Percentiles rank a stretch among this genome's conserved stretches.
These are phyloP conservation scores for Botrytis hyacinthi DNA, from an alignment of 2,329 filamentous ascomycete genomes.

Conservation along the genomic window DNA sequence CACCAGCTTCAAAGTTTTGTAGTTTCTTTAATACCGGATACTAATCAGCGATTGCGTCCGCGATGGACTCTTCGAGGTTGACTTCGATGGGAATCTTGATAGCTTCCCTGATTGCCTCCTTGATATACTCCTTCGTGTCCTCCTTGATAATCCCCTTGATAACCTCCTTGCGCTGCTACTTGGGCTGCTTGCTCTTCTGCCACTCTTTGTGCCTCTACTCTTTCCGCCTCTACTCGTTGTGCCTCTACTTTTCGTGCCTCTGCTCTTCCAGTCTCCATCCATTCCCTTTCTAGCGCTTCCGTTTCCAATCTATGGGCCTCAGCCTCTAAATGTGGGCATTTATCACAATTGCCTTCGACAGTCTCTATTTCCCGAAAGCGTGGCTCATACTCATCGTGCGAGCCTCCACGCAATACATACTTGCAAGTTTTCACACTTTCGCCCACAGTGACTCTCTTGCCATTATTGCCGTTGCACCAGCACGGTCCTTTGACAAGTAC, in stretches of 20 bases:
- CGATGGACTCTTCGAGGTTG: too few relatives aligned
- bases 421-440: rapidly evolving
- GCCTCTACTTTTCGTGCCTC: too few relatives aligned
- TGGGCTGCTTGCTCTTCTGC: not conserved
- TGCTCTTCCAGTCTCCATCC: not conserved
- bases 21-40: not conserved
- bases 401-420: not conserved
- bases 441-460: not conserved
- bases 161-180: not conserved
- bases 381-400: not conserved
- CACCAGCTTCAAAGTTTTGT: not conserved
- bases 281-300: not conserved
- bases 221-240: not conserved
- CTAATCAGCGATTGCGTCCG: not conserved
- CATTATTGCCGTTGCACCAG: not conserved
- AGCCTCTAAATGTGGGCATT: not conserved
- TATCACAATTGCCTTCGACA: not conserved
- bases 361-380: rapidly evolving
- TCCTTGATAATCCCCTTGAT: not conserved
- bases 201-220: not conserved
- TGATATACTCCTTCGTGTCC: not conserved
- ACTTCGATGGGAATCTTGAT: too few relatives aligned
- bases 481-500: not conserved
- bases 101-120: too few relatives aligned
- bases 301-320: not conserved